Base-by-base conservation (phyloP, 768 basidiomycete species). In the Tubosaeta brunneosetosa region DNA sequence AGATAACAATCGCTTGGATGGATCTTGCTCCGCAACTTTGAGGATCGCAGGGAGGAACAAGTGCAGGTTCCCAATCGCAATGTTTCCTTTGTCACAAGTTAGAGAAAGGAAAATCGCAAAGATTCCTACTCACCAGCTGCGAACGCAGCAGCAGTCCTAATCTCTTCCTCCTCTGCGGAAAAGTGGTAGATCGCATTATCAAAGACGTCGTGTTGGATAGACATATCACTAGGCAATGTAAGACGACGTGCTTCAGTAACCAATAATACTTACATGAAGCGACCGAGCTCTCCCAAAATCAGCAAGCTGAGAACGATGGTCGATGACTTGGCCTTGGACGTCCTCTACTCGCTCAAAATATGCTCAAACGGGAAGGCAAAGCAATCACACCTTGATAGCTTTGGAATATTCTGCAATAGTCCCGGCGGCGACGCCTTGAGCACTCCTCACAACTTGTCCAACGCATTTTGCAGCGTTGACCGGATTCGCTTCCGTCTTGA, bases 271-370 rank as follows among this genome's bases (percentile, higher is more conserved):
- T 52, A 97, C 94, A 91, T 85, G 62, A 85, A 86, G 32, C 94
- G 85, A 31, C 95, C 97, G 37, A 98, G 78, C 68, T 98, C 97
- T 44, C 97, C 97, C 46, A 98, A 76, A 37, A 92, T 86, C 13
- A 97, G 75, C 50, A 98, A 75, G 59, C 91, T 89, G 22, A 99
- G 79, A 31, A 92, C 85, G 7, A 91, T 77, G 37, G 85, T 75
- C 1, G 82, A 76, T 16, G 87, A 70, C 57, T 82, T 82, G 7
- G 85, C 79, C 66, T 86, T 87, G 9, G 84, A 80, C 0, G 72
- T 66, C 45, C 75, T 74, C 77, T 81, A 56, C 43, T 46, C 22
- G 17, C 40, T 27, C 17, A n/a, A 32, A 47, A 36, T 37, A 34
- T 37, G 53, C 63, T 55, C 34, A 8, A 13, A 49, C 10, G 22